Base-by-base conservation (phyloP, 2,329 filamentous ascomycete species). In the Aspergillus ustus region DNA sequence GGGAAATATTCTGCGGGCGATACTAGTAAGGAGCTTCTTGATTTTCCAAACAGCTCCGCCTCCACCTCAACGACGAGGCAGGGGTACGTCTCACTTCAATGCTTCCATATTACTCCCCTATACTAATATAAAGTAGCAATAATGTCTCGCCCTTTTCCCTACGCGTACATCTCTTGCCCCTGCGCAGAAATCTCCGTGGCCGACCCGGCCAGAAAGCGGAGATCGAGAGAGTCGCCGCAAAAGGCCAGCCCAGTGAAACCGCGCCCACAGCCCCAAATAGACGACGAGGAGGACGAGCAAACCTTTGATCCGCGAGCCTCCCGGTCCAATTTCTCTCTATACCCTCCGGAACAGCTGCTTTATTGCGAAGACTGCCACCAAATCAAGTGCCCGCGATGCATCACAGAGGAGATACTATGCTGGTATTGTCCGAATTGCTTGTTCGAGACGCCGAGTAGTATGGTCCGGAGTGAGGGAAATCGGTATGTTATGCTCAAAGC, bases 331-430 rank as follows among this genome's bases (percentile, higher is more conserved):
- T 98, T 92, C 82, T 93, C 92, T 67, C 83, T 99, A 34, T 97
- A 94, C 73, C 94, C 95, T 0, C 88, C 97, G 49, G 94, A 98
- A 73, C 89, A 97, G 74, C 86, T 99, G 28, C 85, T 98, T 45
- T 99, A 96, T 81, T 99, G 95, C 81, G 94, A 97, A 74, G 95
- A 98, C 75, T 99, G 95, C 77, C 92, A 96, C 75, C 91, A 97
- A 77, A 96, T 98, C 64, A 91, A 95, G 68, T 99, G 95, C 75
- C 91, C 92, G 6, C 85, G 93, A 79, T 99, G 95, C 73, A 91
- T 96, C 57, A 87, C 89, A 52, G 95, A 99, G 74, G 95, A 99
- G 79, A 93, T 97, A 59, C 89, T 96, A 52, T 95, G 92, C 57
- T 97, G 93, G 84, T 99, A 92, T 78, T 99, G 95, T 72, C 95